These are phyloP conservation scores for Fomitopsis palustris DNA, from an alignment of 1,284 basidiomycete genomes.

Conservation along the genomic window DNA sequence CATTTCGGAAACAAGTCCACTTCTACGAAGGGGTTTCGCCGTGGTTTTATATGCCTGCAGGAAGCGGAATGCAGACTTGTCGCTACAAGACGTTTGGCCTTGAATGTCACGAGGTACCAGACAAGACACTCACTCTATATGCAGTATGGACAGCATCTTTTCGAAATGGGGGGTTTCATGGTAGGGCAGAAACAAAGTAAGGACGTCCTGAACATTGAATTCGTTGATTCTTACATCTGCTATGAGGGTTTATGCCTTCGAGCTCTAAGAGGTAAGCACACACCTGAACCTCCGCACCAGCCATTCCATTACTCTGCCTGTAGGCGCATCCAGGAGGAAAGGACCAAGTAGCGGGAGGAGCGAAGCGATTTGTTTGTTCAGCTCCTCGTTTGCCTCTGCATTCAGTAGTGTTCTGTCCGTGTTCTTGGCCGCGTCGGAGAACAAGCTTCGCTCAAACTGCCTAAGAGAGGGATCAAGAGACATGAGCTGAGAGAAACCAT, in stretches of 20 bases:
- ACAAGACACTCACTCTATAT: conserved; percentile 55
- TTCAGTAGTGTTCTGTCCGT: conserved; percentile 83
- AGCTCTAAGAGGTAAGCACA: conserved; percentile 18
- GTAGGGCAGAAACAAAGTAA: conserved; percentile 89
- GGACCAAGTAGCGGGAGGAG: conserved; percentile 77
- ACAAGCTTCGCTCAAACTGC: conserved; percentile 74
- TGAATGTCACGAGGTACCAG: background rate
- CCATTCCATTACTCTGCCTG: conserved; percentile 94
- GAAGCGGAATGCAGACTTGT: conserved; percentile 57
- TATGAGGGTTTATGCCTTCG: background rate
- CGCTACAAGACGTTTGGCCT: conserved; percentile 24
- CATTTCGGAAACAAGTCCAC: conserved; percentile 74
- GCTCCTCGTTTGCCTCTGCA: conserved; percentile 55
- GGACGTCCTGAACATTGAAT: conserved; percentile 82
- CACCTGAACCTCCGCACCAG: conserved; percentile 90
- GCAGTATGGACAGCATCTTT: conserved; percentile 87
- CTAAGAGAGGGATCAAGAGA: conserved; percentile 61
- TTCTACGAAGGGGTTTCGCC: conserved; percentile 66
- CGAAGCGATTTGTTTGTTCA: conserved; percentile 58
- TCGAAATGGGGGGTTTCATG: conserved; percentile 94
- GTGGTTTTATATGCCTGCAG: conserved; percentile 76
- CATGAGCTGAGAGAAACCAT: conserved; percentile 79
- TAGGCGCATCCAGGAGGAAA: conserved; percentile 79
- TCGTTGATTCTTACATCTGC: conserved; percentile 75
- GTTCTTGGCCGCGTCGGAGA: conserved; percentile 76